Percentiles rank a stretch among this genome's conserved stretches.
These are phyloP conservation scores for Tolypocladium amazonense DNA, from an alignment of 2,329 filamentous ascomycete genomes.

Conservation along the genomic window DNA sequence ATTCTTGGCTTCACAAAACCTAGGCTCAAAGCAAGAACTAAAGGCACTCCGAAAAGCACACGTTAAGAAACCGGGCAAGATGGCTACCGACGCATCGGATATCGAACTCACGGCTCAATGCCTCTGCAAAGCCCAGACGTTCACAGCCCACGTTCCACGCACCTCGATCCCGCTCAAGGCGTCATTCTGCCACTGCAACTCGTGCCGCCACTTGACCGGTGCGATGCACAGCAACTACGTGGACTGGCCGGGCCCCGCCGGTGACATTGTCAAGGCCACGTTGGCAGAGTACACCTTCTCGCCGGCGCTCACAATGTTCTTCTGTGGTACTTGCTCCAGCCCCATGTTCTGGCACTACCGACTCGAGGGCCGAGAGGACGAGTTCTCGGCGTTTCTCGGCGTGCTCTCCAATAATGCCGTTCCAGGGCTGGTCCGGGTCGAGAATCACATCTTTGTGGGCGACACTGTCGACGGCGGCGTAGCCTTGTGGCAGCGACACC, in stretches of 20 bases:
- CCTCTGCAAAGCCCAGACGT: slow-evolving; percentile 31
- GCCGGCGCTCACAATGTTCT: slow-evolving; percentile 19
- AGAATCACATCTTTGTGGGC: background rate
- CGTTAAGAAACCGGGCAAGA: background rate
- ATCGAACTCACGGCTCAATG: slow-evolving; percentile 14
- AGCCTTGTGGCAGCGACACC: background rate
- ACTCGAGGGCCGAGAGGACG: background rate
- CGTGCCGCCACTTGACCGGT: slow-evolving; percentile 34
- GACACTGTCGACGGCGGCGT: background rate
- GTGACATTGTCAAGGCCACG: slow-evolving; percentile 7
- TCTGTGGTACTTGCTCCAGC: slow-evolving; percentile 31
- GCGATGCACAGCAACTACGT: slow-evolving; percentile 27
- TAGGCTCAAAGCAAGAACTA: background rate
- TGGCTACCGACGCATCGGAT: background rate
- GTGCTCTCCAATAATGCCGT: background rate
- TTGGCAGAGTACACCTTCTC: slow-evolving; percentile 22
- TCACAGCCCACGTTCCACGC: slow-evolving; percentile 20
- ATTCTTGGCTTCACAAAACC: background rate
- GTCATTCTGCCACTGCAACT: slow-evolving; percentile 35
- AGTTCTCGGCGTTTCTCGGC: background rate
- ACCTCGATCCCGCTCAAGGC: slow-evolving; percentile 29
- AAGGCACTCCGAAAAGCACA: background rate
- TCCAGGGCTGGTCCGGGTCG: background rate
- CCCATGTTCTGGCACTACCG: slow-evolving; percentile 26
- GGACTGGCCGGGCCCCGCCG: slow-evolving; percentile 24